These are phyloP conservation scores for Priceomyces haplophilus DNA, from an alignment of 805 yeast species.

Conservation along the genomic window DNA sequence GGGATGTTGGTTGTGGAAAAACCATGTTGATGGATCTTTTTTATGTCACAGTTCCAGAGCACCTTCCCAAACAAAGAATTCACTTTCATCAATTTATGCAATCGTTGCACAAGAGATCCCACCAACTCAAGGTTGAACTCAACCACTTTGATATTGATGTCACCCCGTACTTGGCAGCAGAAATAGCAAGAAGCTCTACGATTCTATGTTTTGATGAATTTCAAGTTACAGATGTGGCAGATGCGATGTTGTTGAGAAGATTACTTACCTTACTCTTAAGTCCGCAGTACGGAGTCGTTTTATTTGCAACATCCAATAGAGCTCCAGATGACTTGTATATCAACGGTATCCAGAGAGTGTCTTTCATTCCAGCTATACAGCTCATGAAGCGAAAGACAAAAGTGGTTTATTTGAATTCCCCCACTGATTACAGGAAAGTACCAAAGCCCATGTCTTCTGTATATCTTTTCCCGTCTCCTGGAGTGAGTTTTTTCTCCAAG, in stretches of 20 bases:
- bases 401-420: conserved; percentile 81
- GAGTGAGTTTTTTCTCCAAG: conserved; percentile 50
- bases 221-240: conserved; percentile 98
- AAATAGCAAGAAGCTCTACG: conserved; percentile 71
- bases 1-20: conserved; percentile 98
- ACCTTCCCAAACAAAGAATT: conserved; percentile 72
- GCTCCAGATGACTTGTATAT: conserved; percentile 91
- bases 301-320: conserved; percentile 93
- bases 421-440: conserved; percentile 89
- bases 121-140: conserved; percentile 63
- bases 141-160: conserved; percentile 64
- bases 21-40: conserved; percentile 98
- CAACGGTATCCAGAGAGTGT: conserved; percentile 90
- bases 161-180: conserved; percentile 79
- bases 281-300: conserved; percentile 74
- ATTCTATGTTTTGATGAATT: conserved; percentile 94
- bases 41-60: conserved; percentile 75
- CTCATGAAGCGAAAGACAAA: conserved; percentile 68
- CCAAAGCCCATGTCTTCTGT: conserved; percentile 80
- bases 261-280: conserved; percentile 64
- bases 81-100: conserved; percentile 99
- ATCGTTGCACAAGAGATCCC: conserved; percentile 80
- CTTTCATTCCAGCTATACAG: conserved; percentile 89
- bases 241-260: conserved; percentile 91
- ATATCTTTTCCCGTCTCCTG: conserved; percentile 70